Evolutionary conservation across 2,329 filamentous ascomycete species (phyloP), one percentile per base, ranked within the genome.

Genomic region (Fusarium begoniae): DNA sequence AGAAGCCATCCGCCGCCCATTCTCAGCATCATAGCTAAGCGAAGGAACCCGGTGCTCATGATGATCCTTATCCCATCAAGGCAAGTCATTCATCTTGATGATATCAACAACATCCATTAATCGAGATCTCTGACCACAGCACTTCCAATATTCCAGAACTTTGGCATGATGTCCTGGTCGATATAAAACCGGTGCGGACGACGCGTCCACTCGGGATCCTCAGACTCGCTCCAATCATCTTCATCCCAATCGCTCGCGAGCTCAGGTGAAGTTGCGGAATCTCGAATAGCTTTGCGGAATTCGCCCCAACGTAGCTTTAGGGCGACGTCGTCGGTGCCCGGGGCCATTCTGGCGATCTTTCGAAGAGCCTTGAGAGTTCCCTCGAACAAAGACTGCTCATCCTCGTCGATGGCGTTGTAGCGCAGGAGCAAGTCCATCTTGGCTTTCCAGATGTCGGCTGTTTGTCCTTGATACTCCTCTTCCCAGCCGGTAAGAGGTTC

Each of bases 81-180:
- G 14, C 32, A 26, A 22, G 9, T 22, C 10, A 3, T 26, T 20
- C 8, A 3, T 5, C 6, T 20, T 6, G 4, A 5, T 2, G n/a
- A 35, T 1, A 11, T 14, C 17, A 51, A 35, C 5, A 9, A 48
- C 14, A 48, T n/a, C 20, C 10, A 32, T n/a, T 3, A n/a, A 18
- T 18, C 10, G 11, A 17, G 28, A 30, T 11, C 2, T n/a, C n/a
- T 14, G 28, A 37, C 17, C 11, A 51, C 26, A 30, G 45, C 45
- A 50, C 28, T 50, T 9, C 47, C 47, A 26, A 22, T 26, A 11
- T 13, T 38, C 50, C 32, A 48, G 26, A 30, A 48, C 26, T 6
- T 8, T 14, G 9, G n/a, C 7, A 11, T 17, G 6, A 11, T 26
- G 9, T 26, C 32, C 32, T 26, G 14, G 18, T 38, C 50, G 5